phyloP scores from a whole-genome alignment of 164 flowering plant species.

The Brasenia schreberi region DNA sequence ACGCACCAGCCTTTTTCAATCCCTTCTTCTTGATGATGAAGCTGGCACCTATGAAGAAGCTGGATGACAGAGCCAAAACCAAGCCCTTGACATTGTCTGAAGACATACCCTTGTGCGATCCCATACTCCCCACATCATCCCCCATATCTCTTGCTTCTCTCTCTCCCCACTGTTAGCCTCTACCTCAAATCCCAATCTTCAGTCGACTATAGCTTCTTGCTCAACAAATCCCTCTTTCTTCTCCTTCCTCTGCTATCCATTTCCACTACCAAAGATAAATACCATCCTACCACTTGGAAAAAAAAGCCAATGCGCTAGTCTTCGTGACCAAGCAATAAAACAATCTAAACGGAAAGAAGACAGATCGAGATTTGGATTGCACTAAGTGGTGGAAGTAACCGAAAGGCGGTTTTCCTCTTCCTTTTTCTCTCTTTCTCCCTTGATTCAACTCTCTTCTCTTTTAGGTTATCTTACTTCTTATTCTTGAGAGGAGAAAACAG shows the following conservation, averaged over 20 bases:
- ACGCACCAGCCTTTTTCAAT: constrained; percentile 42
- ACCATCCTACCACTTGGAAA: not conserved
- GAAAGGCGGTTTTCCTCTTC: no score
- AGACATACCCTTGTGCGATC: constrained; percentile 50
- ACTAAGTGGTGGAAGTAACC: no score
- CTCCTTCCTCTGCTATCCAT: not conserved
- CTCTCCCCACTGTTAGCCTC: not conserved
- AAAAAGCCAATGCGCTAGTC: no score
- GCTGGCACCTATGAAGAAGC: constrained; percentile 61
- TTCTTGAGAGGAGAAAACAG: no score
- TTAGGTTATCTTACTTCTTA: no score
- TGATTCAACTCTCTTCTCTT: no score
- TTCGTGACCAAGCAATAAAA: no score
- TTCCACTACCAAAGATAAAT: not conserved
- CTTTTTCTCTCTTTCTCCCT: no score
- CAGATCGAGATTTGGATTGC: not conserved
- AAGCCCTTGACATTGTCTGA: constrained; percentile 61
- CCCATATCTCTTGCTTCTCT: constrained; percentile 6
- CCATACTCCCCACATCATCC: not conserved
- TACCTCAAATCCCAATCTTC: not conserved
- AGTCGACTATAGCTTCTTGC: not conserved
- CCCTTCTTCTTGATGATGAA: constrained; percentile 58
- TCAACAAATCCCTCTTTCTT: not conserved
- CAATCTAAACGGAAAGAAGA: not conserved
- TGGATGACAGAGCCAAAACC: constrained; percentile 50